Evolutionary conservation across 352 stramenopile genomes (phyloP).

Genomic region (Globisporangium middletonii): DNA sequence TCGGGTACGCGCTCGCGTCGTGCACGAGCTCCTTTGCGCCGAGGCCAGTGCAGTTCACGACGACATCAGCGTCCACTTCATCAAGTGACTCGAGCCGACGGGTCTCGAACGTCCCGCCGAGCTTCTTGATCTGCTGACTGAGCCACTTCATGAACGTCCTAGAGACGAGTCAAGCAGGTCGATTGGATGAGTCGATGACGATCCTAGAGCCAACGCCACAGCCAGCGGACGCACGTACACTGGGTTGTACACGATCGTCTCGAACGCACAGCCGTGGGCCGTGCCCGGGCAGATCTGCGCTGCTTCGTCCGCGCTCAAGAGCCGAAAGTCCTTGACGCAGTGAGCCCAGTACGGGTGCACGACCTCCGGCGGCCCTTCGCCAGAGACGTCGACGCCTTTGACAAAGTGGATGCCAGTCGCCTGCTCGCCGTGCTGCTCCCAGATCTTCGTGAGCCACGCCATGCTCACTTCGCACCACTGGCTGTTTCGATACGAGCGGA

Average conservation of each 20-base stretch:
- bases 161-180: no score
- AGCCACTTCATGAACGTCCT: constrained; percentile 54
- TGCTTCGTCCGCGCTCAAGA: constrained; percentile 37
- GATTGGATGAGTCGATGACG: neutral
- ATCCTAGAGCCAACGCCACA: neutral
- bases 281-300: constrained; percentile 26
- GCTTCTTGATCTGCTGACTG: constrained; percentile 28
- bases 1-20: constrained; percentile 40
- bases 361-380: constrained; percentile 22
- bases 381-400: constrained; percentile 38
- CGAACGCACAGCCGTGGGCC: constrained; percentile 44
- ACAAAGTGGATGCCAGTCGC: constrained; percentile 50
- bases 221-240: constrained; percentile 11
- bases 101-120: constrained; percentile 48
- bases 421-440: constrained; percentile 26
- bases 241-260: constrained; percentile 65
- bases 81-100: constrained; percentile 27
- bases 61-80: constrained; percentile 36
- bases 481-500: constrained; percentile 12
- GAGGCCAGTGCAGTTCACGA: constrained; percentile 63
- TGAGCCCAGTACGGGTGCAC: constrained; percentile 65
- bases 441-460: constrained; percentile 41
- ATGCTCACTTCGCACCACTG: constrained; percentile 66
- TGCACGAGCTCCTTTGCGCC: constrained; percentile 34
- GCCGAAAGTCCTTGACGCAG: constrained; percentile 48